These are phyloP conservation scores for Taxillus chinensis DNA, from an alignment of 164 flowering plant genomes.

Conservation along the genomic window DNA sequence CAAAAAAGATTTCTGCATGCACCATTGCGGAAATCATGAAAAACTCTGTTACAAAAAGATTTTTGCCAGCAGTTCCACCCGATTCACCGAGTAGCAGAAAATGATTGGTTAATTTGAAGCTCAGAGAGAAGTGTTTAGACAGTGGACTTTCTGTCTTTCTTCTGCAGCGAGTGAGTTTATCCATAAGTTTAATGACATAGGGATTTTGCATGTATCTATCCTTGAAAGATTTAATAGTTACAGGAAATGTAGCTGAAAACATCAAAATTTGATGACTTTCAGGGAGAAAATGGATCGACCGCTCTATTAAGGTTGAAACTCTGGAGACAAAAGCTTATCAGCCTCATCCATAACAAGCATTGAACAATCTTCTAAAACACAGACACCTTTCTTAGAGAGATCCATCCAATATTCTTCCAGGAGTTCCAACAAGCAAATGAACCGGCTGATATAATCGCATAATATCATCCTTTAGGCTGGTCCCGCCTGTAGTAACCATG, in stretches of 20 bases:
- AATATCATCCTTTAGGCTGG: slow-evolving; percentile 93
- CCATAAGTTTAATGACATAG: slow-evolving; percentile 93
- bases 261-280: slow-evolving; percentile 72
- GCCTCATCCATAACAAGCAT: slow-evolving; percentile 99
- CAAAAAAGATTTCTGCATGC: slow-evolving; percentile 99
- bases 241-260: slow-evolving; percentile 98
- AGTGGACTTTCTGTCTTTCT: slow-evolving; percentile 95
- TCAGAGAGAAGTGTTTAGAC: slow-evolving; percentile 93
- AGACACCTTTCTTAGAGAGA: slow-evolving; percentile 85
- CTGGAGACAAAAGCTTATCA: slow-evolving; percentile 90
- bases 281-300: slow-evolving; percentile 74
- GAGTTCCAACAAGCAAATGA: slow-evolving; percentile 95
- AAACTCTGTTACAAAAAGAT: slow-evolving; percentile 93
- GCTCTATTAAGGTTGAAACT: slow-evolving; percentile 89
- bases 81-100: slow-evolving; percentile 95
- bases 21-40: slow-evolving; percentile 98
- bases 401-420: slow-evolving; percentile 63
- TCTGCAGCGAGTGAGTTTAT: slow-evolving; percentile 96
- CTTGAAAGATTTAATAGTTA: slow-evolving; percentile 87
- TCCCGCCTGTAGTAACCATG: slow-evolving; percentile 97
- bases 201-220: slow-evolving; percentile 78
- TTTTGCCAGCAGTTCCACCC: slow-evolving; percentile 92
- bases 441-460: slow-evolving; percentile 98
- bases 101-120: slow-evolving; percentile 98
- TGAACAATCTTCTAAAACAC: slow-evolving; percentile 68